These are phyloP conservation scores for Salvia splendens DNA, from an alignment of 257 asterid genomes.

Conservation along the genomic window DNA sequence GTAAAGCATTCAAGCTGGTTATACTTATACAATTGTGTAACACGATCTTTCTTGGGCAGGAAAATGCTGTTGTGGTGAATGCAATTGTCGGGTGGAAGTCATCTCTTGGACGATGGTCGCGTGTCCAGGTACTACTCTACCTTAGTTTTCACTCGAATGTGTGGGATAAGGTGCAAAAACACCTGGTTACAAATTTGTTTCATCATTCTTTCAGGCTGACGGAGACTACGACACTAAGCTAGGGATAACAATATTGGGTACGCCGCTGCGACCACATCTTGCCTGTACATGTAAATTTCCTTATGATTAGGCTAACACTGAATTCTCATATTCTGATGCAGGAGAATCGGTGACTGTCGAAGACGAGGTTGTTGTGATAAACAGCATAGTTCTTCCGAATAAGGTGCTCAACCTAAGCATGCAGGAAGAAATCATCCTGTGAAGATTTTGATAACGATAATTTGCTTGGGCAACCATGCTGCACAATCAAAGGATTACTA, in stretches of 20 bases:
- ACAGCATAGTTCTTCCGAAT: slow-evolving; percentile 87
- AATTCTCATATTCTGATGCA: slow-evolving; percentile 34
- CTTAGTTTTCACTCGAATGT: neutral
- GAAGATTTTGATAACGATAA: slow-evolving; percentile 7
- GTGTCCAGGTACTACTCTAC: slow-evolving; percentile 60
- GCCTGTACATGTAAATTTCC: neutral
- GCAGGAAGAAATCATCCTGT: slow-evolving; percentile 81
- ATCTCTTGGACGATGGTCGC: slow-evolving; percentile 78
- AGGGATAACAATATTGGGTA: slow-evolving; percentile 80
- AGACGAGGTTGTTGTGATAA: slow-evolving; percentile 73
- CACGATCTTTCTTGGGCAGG: slow-evolving; percentile 44
- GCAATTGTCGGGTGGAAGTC: slow-evolving; percentile 87
- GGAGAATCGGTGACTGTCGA: slow-evolving; percentile 82
- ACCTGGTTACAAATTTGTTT: neutral
- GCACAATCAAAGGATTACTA: neutral
- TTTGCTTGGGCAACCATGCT: too few species aligned
- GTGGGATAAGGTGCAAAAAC: neutral
- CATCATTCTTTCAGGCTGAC: slow-evolving; percentile 52
- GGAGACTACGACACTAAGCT: slow-evolving; percentile 78
- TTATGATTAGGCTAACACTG: neutral
- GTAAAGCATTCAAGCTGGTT: neutral
- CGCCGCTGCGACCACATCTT: neutral
- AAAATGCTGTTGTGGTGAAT: slow-evolving; percentile 75
- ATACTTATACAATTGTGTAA: neutral
- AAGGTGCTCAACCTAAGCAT: slow-evolving; percentile 71